Base-by-base conservation (phyloP, 768 basidiomycete species). In the Termitomyces sp. region DNA sequence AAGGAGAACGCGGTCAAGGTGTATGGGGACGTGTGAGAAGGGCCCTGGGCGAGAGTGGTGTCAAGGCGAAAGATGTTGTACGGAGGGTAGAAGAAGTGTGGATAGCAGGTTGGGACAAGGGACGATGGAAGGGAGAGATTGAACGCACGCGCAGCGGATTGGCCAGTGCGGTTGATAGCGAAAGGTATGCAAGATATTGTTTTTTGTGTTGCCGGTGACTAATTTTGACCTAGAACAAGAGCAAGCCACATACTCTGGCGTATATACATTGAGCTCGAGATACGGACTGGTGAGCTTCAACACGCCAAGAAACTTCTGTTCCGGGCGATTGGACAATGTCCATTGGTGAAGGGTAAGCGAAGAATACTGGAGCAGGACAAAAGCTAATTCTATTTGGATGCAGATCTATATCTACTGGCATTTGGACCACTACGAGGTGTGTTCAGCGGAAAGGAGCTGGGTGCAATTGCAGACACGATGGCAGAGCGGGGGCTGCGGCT, bases 31-130 rank as follows among this genome's bases (percentile, higher is more conserved):
- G 82, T 26, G 82, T 92, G 33, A 72, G 86, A 58, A 69, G 72
- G 16, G 75, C 82, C 52, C 63, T 88, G 35, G 82, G 85, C 0
- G 83, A 83, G 54, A 76, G 71, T 30, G 71, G 70, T 10, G 70
- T 66, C 9, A 72, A 69, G 54, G 74, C 78, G 56, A 90, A 88
- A 68, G 78, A 76, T 55, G 73, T 92, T 14, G 70, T 76, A 41
- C 74, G 88, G 65, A 73, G 86, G 55, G 71, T 81, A 3, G 76
- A 81, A 60, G 89, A 93, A 63, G 81, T 90, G 0, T 93, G 91
- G 90, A 74, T 90, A 2, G 82, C 84, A 10, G 79, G 86, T n/a
- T 91, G 89, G 90, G 86, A 90, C 69, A 79, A 74, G 65, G 83
- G 85, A 2, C 76, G 84, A 38, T 92, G 90, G 90, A 72, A 77